Evolutionary conservation across 768 basidiomycete genomes (phyloP), one percentile per base, ranked within the genome.

Genomic region (Favolaschia claudopus): DNA sequence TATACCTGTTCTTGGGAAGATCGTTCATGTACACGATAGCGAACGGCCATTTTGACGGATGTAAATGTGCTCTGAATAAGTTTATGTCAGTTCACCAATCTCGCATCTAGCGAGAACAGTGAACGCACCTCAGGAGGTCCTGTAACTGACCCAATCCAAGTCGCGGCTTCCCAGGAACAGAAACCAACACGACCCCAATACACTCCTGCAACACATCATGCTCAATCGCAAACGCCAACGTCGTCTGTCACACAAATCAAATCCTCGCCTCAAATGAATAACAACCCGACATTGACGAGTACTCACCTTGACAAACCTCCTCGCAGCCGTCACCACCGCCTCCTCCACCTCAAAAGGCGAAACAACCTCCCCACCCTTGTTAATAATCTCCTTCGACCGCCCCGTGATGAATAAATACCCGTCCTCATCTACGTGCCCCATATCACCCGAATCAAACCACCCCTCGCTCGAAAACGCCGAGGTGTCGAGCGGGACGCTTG

Each of bases 321-420:
- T 78, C 5, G 78, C 79, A 12, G 75, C 77, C 17, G 71, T 76
- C 36, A 75, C 69, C 34, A 88, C 71, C 4, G 85, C 85, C 52
- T 85, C 82, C 70, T 88, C 86, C 22, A 88, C 72, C 70, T 88
- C 85, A 55, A 86, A 82, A 1, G 86, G 86, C 4, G 82, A 84
- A 37, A 86, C 80, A 48, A 86, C 85, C 70, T 87, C 85, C 8
- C 85, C 85, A 17, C 85, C 85, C 62, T 82, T 81, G 64, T 82
- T 82, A 62, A 84, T 85, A 58, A 85, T 82, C 72, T 87, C 85
- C 67, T 87, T 87, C 19, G 84, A 78, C 24, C 84, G 77, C 10
- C 85, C 85, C 0, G 85, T 86, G 60, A 87, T 80, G 56, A 77
- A 79, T 4, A 86, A 65, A 59, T 78, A 78, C 68, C 78, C 84